These are phyloP conservation scores for Rachicladosporium sp. DNA, from an alignment of 2,329 filamentous ascomycete genomes.

Conservation along the genomic window DNA sequence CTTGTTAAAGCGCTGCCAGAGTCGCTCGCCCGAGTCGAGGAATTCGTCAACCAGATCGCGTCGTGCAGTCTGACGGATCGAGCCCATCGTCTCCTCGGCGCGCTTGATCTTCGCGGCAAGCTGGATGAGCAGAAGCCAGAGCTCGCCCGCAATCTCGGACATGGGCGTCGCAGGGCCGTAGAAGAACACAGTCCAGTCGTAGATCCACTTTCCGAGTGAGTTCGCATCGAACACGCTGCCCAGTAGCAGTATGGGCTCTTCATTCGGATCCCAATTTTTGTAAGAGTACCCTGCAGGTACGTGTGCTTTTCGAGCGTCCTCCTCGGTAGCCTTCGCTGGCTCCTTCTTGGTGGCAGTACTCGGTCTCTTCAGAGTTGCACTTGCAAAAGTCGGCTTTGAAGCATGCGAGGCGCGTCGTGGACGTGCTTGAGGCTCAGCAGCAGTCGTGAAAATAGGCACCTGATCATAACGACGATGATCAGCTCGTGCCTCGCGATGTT, in stretches of 20 bases:
- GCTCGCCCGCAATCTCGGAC: conserved; percentile 80
- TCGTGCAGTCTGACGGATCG: conserved; percentile 61
- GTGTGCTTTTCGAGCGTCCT: conserved; percentile 49
- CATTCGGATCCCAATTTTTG: conserved; percentile 95
- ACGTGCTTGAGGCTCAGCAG: conserved; percentile 27
- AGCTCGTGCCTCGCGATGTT: conserved; percentile 35
- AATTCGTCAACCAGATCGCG: conserved; percentile 80
- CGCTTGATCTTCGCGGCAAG: conserved; percentile 88
- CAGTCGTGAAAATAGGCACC: conserved; percentile 33
- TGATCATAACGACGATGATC: conserved; percentile 40
- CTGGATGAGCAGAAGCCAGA: conserved; percentile 92
- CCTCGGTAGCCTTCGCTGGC: conserved; percentile 46
- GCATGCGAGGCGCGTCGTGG: conserved; percentile 32
- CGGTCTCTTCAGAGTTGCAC: conserved; percentile 32
- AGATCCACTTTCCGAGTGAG: conserved; percentile 97
- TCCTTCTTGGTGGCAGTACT: conserved; percentile 28
- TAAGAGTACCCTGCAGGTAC: conserved; percentile 86
- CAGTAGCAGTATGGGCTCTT: conserved; percentile 85
- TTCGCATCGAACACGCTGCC: conserved; percentile 96
- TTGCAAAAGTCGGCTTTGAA: conserved; percentile 43
- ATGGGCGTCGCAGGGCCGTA: conserved; percentile 73
- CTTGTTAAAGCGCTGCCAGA: conserved; percentile 73
- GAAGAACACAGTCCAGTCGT: conserved; percentile 95
- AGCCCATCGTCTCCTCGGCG: conserved; percentile 63
- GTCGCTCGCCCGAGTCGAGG: conserved; percentile 72